A percentile compares a stretch with the other conserved stretches of the same genome.
phyloP scores from a whole-genome alignment of 768 basidiomycete species.

The Suillus variegatus region DNA sequence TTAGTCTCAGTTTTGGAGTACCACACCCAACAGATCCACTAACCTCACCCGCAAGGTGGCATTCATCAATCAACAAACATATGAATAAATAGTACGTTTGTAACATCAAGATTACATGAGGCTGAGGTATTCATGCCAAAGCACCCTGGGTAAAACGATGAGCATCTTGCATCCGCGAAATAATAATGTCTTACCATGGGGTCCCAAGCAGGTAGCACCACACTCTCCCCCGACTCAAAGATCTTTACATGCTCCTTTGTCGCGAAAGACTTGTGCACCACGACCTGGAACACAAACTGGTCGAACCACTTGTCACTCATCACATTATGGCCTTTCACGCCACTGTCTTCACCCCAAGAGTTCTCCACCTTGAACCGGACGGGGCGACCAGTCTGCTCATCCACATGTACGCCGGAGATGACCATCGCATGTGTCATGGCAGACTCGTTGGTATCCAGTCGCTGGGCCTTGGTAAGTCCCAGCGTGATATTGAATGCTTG shows the following conservation, averaged over 20 bases:
- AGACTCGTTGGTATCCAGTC: conserved; percentile 80
- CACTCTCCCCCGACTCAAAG: conserved; percentile 63
- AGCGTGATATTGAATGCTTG: conserved; percentile 83
- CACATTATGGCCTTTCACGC: conserved; percentile 87
- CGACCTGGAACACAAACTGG: conserved; percentile 94
- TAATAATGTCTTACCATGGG: conserved; percentile 29
- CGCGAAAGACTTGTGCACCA: conserved; percentile 78
- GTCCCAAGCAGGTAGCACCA: conserved; percentile 88
- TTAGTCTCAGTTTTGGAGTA: not conserved
- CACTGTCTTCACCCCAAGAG: conserved; percentile 80
- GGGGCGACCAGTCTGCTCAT: conserved; percentile 63
- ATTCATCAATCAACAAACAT: not conserved
- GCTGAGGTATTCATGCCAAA: conserved; percentile 30
- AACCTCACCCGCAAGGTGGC: not conserved
- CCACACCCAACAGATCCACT: not conserved
- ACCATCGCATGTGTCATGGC: conserved; percentile 92
- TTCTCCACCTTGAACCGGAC: conserved; percentile 98
- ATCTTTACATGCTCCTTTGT: conserved; percentile 81
- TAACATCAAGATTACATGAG: conserved; percentile 42
- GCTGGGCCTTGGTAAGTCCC: conserved; percentile 81
- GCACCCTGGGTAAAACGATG: conserved; percentile 9
- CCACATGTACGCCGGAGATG: conserved; percentile 90
- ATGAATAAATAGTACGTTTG: conserved; percentile 23
- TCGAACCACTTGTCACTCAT: conserved; percentile 95
- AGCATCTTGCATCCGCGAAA: not conserved